A percentile compares a stretch with the other conserved stretches of the same genome.
Evolutionary conservation across 345 rosid species (phyloP).

Genomic region (Passiflora organensis): DNA sequence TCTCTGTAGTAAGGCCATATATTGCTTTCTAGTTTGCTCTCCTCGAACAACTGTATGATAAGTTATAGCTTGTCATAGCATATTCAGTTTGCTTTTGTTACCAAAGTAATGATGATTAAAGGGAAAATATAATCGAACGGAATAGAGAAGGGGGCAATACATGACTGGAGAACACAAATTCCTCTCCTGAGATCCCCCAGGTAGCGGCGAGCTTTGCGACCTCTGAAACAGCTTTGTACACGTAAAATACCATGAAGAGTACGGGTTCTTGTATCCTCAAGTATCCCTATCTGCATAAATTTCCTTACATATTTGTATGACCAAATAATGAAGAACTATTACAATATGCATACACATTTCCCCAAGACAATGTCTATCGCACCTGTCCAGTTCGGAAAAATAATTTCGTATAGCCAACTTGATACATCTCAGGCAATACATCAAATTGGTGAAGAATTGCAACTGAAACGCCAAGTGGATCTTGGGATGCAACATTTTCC

Average conservation of each 20-base stretch:
- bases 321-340: not conserved
- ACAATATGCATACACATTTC: too few relatives aligned
- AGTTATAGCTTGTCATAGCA: too few relatives aligned
- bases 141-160: conserved; percentile 34
- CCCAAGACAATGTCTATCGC: conserved; percentile 7
- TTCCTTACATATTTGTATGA: conserved; percentile 3
- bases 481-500: conserved; percentile 72
- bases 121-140: conserved; percentile 1
- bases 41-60: conserved; percentile 65
- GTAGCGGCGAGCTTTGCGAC: conserved; percentile 68
- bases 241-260: conserved; percentile 95
- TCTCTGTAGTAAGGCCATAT: conserved; percentile 48
- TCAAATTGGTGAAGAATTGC: conserved; percentile 98
- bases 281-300: conserved; percentile 77
- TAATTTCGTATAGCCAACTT: conserved; percentile 95
- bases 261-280: conserved; percentile 92
- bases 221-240: conserved; percentile 94
- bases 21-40: conserved; percentile 66
- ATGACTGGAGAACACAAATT: conserved; percentile 68
- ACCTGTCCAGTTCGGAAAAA: conserved; percentile 99
- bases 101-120: too few relatives aligned
- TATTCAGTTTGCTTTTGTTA: too few relatives aligned
- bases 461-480: conserved; percentile 91
- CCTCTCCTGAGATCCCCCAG: conserved; percentile 62
- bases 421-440: conserved; percentile 97